These are phyloP conservation scores for Trametes cingulata DNA, from an alignment of 768 basidiomycete genomes.

Conservation along the genomic window DNA sequence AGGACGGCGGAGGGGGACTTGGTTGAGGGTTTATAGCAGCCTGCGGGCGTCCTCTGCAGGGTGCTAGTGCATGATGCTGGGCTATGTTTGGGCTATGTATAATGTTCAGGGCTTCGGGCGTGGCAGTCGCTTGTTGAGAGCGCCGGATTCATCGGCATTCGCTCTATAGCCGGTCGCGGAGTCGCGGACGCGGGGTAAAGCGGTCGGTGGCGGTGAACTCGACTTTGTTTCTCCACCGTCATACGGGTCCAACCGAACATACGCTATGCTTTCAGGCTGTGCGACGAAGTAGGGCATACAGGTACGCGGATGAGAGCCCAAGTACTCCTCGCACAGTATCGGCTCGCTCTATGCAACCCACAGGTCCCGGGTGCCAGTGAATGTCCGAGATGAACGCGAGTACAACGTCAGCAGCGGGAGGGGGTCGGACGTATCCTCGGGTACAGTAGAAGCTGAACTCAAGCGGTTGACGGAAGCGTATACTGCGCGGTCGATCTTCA, in stretches of 20 bases:
- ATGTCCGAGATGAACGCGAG: neutral
- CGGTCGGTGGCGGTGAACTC: neutral
- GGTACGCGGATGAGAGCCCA: too few species aligned
- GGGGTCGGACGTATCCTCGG: neutral
- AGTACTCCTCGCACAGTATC: too few species aligned
- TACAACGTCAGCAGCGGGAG: neutral
- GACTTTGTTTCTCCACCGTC: too few species aligned
- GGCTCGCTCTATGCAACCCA: neutral
- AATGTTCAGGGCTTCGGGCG: neutral
- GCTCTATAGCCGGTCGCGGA: neutral
- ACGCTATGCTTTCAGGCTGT: too few species aligned
- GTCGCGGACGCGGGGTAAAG: neutral
- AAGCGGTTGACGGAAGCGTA: neutral
- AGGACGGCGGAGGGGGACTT: neutral
- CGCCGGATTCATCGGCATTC: slow-evolving; percentile 3
- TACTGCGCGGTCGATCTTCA: neutral
- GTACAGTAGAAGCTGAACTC: neutral
- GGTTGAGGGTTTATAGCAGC: neutral
- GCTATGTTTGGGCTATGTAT: slow-evolving; percentile 14
- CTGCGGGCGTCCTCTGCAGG: slow-evolving; percentile 8
- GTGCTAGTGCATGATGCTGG: slow-evolving; percentile 5
- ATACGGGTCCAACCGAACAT: too few species aligned
- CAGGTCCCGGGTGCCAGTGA: neutral
- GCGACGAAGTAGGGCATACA: too few species aligned
- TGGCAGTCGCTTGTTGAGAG: slow-evolving; percentile 1